A percentile compares a stretch with the other conserved stretches of the same genome.
Conservation (phyloP, 169 alveolate species). For the Cryptosporidium viatorum region DNA sequence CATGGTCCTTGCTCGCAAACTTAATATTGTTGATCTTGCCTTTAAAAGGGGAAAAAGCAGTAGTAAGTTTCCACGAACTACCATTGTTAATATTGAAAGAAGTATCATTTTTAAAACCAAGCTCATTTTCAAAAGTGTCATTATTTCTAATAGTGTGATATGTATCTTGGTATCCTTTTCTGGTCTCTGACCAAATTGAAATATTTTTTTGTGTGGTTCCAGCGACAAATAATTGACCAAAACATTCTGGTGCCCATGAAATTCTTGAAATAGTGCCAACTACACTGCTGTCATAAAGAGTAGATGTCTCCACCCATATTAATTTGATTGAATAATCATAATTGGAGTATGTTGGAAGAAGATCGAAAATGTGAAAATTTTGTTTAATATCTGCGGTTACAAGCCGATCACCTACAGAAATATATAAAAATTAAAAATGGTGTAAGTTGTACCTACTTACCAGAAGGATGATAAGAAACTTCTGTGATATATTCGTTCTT, state of each 20-base stretch:
- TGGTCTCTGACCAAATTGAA: slow-evolving; percentile 53
- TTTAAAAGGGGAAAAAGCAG: slow-evolving; percentile 45
- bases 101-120: neutral
- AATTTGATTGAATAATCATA: neutral
- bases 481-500: slow-evolving; percentile 18
- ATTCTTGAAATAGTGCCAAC: slow-evolving; percentile 31
- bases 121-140: neutral
- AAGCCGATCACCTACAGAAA: slow-evolving; percentile 51
- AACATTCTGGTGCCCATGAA: slow-evolving; percentile 69
- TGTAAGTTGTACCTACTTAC: neutral
- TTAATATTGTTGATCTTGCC: slow-evolving; percentile 23
- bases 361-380: slow-evolving; percentile 51
- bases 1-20: slow-evolving; percentile 54
- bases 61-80: slow-evolving; percentile 19
- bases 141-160: slow-evolving; percentile 40
- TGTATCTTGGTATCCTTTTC: slow-evolving; percentile 64
- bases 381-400: slow-evolving; percentile 38
- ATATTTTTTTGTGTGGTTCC: slow-evolving; percentile 34
- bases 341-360: neutral
- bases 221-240: slow-evolving; percentile 65
- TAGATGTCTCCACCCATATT: slow-evolving; percentile 40
- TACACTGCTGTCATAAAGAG: neutral
- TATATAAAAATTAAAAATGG: neutral
- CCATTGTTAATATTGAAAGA: neutral
- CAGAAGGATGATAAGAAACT: slow-evolving; percentile 54